Conservation (phyloP, 2,329 filamentous ascomycete species). For the Fusarium veterinarium region DNA sequence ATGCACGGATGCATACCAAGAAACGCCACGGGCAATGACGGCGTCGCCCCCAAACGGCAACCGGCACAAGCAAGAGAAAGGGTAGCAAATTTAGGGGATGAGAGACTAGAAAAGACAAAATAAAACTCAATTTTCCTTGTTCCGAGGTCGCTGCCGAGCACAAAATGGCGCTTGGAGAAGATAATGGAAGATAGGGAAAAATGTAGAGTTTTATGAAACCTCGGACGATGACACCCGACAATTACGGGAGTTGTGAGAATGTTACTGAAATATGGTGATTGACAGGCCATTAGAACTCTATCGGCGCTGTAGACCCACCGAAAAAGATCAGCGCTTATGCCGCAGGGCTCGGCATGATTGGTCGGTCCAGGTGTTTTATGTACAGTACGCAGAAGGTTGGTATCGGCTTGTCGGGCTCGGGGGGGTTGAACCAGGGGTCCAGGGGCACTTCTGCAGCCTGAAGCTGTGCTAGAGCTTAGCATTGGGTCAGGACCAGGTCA, state of each 20-base stretch:
- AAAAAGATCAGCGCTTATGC: constrained; percentile 1
- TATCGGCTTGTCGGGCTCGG: not conserved
- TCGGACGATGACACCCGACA: constrained; percentile 4
- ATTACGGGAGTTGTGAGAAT: constrained; percentile 11
- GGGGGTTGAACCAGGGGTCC: constrained; percentile 18
- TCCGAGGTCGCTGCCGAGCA: constrained; percentile 14
- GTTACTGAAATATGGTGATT: constrained; percentile 15
- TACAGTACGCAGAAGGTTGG: not conserved
- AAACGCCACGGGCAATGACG: constrained; percentile 8
- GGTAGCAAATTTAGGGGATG: not conserved
- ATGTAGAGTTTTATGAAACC: constrained; percentile 6
- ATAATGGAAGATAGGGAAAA: not conserved
- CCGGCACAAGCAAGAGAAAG: constrained; percentile 14
- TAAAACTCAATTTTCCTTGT: constrained; percentile 13
- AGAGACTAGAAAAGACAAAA: not conserved
- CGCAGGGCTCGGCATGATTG: not conserved
- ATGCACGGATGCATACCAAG: constrained; percentile 16
- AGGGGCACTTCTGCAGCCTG: constrained; percentile 18
- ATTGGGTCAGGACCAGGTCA: constrained; percentile 2
- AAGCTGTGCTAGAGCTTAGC: not conserved
- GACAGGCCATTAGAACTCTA: constrained; percentile 21
- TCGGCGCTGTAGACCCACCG: not conserved
- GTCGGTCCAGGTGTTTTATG: not conserved
- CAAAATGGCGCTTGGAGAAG: not conserved
- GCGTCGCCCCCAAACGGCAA: constrained; percentile 21